A percentile compares a stretch with the other conserved stretches of the same genome.
phyloP scores from a whole-genome alignment of 2,329 filamentous ascomycete genomes.

The Alternaria hordeiaustralica region DNA sequence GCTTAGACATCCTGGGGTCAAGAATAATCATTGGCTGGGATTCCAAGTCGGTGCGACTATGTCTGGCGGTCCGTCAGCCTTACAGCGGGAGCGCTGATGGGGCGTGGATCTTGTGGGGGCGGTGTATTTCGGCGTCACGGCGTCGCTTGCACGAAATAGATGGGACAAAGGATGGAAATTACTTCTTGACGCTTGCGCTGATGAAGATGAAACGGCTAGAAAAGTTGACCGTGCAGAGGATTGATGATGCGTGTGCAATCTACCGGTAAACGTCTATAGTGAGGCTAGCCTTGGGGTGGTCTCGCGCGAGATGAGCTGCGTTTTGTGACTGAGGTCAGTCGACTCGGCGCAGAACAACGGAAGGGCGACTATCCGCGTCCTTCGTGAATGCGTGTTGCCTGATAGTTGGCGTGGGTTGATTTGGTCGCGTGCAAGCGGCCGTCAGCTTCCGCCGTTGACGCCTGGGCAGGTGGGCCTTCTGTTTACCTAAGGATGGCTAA shows the following conservation, averaged over 20 bases:
- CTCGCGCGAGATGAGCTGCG: neutral
- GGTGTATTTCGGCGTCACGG: neutral
- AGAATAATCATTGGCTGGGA: conserved; percentile 21
- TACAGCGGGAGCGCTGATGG: conserved; percentile 18
- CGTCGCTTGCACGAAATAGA: neutral
- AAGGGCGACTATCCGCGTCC: conserved; percentile 2
- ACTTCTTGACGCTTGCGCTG: neutral
- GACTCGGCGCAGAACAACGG: conserved; percentile 7
- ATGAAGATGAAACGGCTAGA: conserved; percentile 1
- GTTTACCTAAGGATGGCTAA: conserved; percentile 21
- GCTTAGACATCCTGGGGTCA: conserved; percentile 15
- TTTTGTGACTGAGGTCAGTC: neutral
- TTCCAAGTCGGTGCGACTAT: conserved; percentile 1
- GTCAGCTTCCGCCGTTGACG: conserved; percentile 7
- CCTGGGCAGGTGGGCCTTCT: conserved; percentile 1
- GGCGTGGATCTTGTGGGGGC: conserved; percentile 12
- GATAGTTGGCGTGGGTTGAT: neutral
- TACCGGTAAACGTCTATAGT: neutral
- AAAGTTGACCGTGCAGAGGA: neutral
- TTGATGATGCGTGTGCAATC: neutral
- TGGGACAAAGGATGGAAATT: neutral
- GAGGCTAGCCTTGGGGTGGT: neutral
- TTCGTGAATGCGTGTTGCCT: neutral
- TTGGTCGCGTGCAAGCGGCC: conserved; percentile 5
- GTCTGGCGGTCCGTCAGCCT: conserved; percentile 16